Percentiles rank a stretch among this genome's conserved stretches.
Conservation (phyloP, 108 stramenopile genomes). For the Bacterosira constricta region DNA sequence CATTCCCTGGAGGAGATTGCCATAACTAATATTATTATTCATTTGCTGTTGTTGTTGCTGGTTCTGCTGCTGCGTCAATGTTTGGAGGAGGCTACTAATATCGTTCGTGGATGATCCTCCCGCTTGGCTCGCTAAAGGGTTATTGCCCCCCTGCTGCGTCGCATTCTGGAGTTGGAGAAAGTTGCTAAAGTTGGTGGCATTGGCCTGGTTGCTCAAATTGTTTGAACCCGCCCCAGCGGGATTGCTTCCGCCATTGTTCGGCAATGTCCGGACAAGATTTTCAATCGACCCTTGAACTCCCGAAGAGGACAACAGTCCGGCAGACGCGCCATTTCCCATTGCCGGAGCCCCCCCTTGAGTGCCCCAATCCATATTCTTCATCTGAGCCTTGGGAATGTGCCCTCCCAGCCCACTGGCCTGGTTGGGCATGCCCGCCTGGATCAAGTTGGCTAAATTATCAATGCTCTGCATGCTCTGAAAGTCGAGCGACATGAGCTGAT, state of each 20-base stretch:
- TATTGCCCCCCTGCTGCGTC: constrained; percentile 16
- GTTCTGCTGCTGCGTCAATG: constrained; percentile 7
- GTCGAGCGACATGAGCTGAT: constrained; percentile 84
- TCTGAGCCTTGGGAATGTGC: constrained; percentile 63
- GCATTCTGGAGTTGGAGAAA: constrained; percentile 66
- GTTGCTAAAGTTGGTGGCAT: constrained; percentile 53
- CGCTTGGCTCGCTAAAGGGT: background rate
- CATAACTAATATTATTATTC: background rate
- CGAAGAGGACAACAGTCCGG: constrained; percentile 51
- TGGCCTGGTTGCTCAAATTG: constrained; percentile 27
- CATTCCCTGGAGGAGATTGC: constrained; percentile 34
- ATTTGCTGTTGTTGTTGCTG: constrained; percentile 9
- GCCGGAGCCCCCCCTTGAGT: background rate
- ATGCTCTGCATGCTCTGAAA: constrained; percentile 87
- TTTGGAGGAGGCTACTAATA: constrained; percentile 14
- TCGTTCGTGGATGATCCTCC: constrained; percentile 3
- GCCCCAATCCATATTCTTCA: constrained; percentile 70
- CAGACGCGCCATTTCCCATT: constrained; percentile 8
- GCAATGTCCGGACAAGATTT: constrained; percentile 5
- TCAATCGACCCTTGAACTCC: constrained; percentile 20
- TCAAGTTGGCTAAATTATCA: constrained; percentile 86
- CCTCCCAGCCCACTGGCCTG: too few relatives aligned
- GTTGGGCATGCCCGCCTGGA: constrained; percentile 52
- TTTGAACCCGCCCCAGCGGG: background rate
- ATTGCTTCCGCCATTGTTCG: constrained; percentile 14